Percentiles rank a stretch among this genome's conserved stretches.
Conservation (phyloP, 495 filamentous ascomycete species). For the Echria macrotheca region DNA sequence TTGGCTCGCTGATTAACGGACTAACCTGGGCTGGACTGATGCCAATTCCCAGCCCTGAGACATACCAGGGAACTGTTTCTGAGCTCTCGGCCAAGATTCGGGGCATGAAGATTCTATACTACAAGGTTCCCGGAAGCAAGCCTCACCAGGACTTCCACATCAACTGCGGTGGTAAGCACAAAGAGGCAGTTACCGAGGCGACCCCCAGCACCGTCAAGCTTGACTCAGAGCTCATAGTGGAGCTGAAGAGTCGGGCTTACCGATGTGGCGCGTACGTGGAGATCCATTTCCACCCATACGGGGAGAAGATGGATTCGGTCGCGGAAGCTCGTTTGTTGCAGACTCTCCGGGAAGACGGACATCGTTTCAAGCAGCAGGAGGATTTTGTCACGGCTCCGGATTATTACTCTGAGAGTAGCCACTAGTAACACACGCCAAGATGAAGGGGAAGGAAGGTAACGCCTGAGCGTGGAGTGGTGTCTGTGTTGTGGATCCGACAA, state of each 20-base stretch:
- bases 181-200: slow-evolving; percentile 3
- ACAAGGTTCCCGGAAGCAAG: slow-evolving; percentile 11
- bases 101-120: slow-evolving; percentile 11
- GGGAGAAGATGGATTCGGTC: slow-evolving; percentile 1
- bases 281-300: slow-evolving; percentile 5
- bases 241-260: slow-evolving; percentile 11
- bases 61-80: slow-evolving; percentile 14
- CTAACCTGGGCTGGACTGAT: slow-evolving; percentile 7
- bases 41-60: slow-evolving; percentile 5
- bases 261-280: slow-evolving; percentile 9
- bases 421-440: no score
- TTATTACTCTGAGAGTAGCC: background rate
- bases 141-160: slow-evolving; percentile 15
- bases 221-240: background rate
- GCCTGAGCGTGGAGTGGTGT: background rate
- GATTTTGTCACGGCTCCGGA: background rate
- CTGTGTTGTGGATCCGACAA: background rate
- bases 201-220: background rate
- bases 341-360: background rate
- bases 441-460: slow-evolving; percentile 9
- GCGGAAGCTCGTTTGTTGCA: no score
- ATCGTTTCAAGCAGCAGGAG: slow-evolving; percentile 10
- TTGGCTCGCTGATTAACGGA: slow-evolving; percentile 17
- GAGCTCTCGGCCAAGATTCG: slow-evolving; percentile 6
- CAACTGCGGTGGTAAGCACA: slow-evolving; percentile 16